Evolutionary conservation across 2,329 filamentous ascomycete genomes (phyloP), one percentile per base, ranked within the genome.

Genomic region (Capronia epimyces): DNA sequence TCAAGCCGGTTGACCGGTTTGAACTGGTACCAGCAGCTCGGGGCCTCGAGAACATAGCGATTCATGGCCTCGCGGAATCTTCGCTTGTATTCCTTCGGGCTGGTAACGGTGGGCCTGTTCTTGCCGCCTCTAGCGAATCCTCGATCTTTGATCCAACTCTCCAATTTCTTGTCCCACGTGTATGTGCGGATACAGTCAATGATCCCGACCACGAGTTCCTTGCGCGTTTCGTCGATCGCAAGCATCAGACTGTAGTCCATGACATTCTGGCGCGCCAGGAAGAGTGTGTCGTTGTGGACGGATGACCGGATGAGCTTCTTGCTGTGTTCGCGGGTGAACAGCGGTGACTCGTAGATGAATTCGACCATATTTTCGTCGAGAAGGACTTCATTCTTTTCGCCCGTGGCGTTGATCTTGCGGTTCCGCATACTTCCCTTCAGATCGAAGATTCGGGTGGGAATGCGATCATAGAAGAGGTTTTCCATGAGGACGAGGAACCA

Each of bases 171-270:
- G 74, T 98, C 93, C 89, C 93, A 98, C 0, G 93, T 98, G 66
- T 97, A 98, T 0, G 93, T 98, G 49, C 93, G 83, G 60, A 98
- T 97, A 67, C 93, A 97, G 67, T 98, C 91, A 58, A 98, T 97
- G 63, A 98, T 97, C 3, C 93, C 93, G 1, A 98, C 90, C 12
- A 97, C 89, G 12, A 98, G 80, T 70, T 98, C 91, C 63, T 91
- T 90, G 57, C 83, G 81, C 31, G 78, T 77, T 66, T 96, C 93
- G 63, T 98, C 91, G 39, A 98, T 94, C 0, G 91, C 94, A 48
- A 96, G 90, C 93, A 98, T 98, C 39, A 98, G 79, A 20, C 86
- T 93, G 71, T 98, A 98, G 70, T 98, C 93, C 93, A 98, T 98
- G 48, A 98, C 93, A 63, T 97, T 93, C 65, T 97, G 91, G 32